phyloP scores from a whole-genome alignment of 2,329 filamentous ascomycete genomes.

The Periglandula ipomoeae region DNA sequence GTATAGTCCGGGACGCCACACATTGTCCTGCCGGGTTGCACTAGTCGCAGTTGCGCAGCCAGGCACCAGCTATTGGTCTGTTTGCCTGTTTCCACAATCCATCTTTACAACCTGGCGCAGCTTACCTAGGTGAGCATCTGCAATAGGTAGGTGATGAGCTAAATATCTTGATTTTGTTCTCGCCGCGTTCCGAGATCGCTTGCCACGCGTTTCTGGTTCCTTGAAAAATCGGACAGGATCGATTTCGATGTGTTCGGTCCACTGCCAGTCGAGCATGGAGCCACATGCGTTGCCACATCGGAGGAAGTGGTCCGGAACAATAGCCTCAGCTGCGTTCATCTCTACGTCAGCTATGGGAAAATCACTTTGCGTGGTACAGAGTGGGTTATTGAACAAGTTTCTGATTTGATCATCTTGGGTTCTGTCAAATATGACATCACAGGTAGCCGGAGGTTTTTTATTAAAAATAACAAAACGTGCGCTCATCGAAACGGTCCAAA shows the following conservation, averaged over 20 bases:
- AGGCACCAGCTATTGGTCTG: no score
- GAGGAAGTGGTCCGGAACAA: conserved; percentile 3
- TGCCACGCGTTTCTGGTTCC: neutral
- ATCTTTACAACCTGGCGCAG: no score
- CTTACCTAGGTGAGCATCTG: neutral
- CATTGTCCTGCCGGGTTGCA: neutral
- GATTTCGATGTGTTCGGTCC: neutral
- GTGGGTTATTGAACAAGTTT: neutral
- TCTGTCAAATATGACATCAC: conserved; percentile 1
- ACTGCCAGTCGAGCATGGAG: neutral
- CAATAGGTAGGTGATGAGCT: neutral
- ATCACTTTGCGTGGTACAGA: neutral
- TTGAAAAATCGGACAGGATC: neutral
- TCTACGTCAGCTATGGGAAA: conserved; percentile 3
- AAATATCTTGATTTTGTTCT: neutral
- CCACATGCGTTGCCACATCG: neutral
- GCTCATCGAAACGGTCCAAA: no score
- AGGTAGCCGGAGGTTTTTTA: no score
- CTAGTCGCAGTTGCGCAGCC: neutral
- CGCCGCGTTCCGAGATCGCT: neutral
- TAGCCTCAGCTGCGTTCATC: neutral
- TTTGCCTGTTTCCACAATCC: no score
- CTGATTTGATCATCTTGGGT: neutral
- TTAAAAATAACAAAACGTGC: neutral
- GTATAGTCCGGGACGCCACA: neutral